phyloP scores from a whole-genome alignment of 805 yeast genomes.

The Ogataea saltuana region DNA sequence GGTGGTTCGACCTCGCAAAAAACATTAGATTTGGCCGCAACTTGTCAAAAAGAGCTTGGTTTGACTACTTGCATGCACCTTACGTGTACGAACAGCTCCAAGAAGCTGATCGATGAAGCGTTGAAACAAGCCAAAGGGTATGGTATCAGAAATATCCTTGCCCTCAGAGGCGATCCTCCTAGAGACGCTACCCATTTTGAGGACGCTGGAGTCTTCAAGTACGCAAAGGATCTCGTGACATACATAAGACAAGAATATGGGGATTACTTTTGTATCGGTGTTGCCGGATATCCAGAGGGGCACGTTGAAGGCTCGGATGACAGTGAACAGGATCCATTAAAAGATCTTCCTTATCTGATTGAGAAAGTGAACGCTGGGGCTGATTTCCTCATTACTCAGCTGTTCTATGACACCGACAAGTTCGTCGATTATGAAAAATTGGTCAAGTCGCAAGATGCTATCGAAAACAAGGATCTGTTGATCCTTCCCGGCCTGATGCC shows the following conservation, averaged over 20 bases:
- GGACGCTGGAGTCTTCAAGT: conserved; percentile 55
- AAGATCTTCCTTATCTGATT: conserved; percentile 75
- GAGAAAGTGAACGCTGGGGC: conserved; percentile 95
- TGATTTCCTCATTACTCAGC: conserved; percentile 86
- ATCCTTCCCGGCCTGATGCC: conserved; percentile 92
- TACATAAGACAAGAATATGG: conserved; percentile 74
- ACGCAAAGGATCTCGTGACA: conserved; percentile 83
- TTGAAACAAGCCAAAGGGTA: conserved; percentile 63
- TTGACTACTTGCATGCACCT: conserved; percentile 92
- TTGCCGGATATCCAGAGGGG: conserved; percentile 98
- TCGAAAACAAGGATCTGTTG: conserved; percentile 44
- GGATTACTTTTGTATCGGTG: conserved; percentile 89
- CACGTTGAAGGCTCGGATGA: conserved; percentile 84
- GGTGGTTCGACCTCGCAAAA: conserved; percentile 92
- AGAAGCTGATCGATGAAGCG: conserved; percentile 74
- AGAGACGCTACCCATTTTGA: conserved; percentile 56
- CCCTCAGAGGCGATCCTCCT: conserved; percentile 95
- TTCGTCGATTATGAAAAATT: conserved; percentile 63
- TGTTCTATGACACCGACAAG: conserved; percentile 84
- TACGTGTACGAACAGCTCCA: conserved; percentile 93
- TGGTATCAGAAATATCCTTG: conserved; percentile 89
- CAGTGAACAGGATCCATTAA: conserved; percentile 59
- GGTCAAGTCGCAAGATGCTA: conserved; percentile 42
- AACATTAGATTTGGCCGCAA: conserved; percentile 78
- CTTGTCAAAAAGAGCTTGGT: conserved; percentile 72